phyloP scores from a whole-genome alignment of 2,329 filamentous ascomycete species.

The Fusarium napiforme region DNA sequence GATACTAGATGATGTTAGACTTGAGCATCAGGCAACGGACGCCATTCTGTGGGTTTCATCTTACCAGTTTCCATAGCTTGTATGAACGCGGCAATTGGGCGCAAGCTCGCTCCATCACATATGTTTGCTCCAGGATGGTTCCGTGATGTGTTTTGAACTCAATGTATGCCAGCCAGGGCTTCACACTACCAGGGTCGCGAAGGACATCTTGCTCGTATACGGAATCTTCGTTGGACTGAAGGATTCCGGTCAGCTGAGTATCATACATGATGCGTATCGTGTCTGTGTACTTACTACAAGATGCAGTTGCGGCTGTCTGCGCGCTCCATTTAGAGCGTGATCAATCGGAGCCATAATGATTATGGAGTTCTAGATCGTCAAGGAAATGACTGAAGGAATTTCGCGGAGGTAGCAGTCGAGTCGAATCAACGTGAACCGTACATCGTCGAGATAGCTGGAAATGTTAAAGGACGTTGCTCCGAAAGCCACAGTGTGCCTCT shows the following conservation, averaged over 20 bases:
- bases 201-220: constrained; percentile 97
- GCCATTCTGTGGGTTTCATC: background rate
- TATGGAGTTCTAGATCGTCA: background rate
- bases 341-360: constrained; percentile 40
- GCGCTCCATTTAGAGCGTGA: constrained; percentile 49
- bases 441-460: constrained; percentile 36
- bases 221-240: constrained; percentile 83
- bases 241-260: constrained; percentile 44
- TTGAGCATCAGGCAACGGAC: background rate
- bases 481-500: background rate
- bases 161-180: constrained; percentile 95
- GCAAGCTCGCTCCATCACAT: constrained; percentile 90
- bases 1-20: constrained; percentile 67
- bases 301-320: constrained; percentile 59
- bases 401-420: constrained; percentile 20
- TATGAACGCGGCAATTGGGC: constrained; percentile 91
- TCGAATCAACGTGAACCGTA: constrained; percentile 35
- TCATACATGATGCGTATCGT: background rate
- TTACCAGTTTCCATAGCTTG: constrained; percentile 95
- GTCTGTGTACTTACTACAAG: constrained; percentile 56
- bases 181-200: constrained; percentile 84
- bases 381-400: background rate
- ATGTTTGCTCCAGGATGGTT: constrained; percentile 84
- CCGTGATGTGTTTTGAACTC: constrained; percentile 91
- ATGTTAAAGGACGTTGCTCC: background rate